Conservation (phyloP, 139 green algal genomes). For the Dunaliella primolecta region DNA sequence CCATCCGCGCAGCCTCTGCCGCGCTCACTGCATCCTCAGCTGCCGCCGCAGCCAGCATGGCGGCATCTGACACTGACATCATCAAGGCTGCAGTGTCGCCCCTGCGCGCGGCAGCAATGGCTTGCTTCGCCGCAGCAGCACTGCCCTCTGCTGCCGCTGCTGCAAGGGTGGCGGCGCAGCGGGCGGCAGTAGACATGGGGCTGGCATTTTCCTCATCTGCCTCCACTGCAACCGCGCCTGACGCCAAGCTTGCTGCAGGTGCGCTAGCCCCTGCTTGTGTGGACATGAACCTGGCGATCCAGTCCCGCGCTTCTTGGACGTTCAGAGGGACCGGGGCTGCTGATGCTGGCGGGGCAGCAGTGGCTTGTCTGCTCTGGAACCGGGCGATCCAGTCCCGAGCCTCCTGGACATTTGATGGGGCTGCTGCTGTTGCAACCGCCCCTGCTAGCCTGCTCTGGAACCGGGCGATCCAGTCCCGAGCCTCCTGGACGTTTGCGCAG, state of each 20-base stretch:
- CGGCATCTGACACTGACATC: background rate
- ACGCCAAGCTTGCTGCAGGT: background rate
- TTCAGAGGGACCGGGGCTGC: background rate
- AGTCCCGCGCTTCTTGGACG: background rate
- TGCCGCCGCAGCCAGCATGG: background rate
- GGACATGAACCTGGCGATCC: background rate
- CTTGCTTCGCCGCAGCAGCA: background rate
- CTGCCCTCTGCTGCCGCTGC: background rate
- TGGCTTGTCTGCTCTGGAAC: background rate
- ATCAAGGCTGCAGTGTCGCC: background rate
- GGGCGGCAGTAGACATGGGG: no score
- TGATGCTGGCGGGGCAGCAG: background rate
- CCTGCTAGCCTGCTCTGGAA: no score
- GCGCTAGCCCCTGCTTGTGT: background rate
- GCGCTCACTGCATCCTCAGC: background rate
- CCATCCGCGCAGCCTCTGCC: background rate
- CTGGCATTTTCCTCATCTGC: background rate
- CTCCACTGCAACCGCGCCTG: background rate
- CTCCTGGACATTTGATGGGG: background rate
- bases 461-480: background rate
- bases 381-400: background rate
- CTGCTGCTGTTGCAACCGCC: background rate
- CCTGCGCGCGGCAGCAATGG: background rate
- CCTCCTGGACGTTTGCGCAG: background rate
- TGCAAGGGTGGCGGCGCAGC: background rate